Base-by-base conservation (phyloP, 495 filamentous ascomycete species). In the Podospora australis region DNA sequence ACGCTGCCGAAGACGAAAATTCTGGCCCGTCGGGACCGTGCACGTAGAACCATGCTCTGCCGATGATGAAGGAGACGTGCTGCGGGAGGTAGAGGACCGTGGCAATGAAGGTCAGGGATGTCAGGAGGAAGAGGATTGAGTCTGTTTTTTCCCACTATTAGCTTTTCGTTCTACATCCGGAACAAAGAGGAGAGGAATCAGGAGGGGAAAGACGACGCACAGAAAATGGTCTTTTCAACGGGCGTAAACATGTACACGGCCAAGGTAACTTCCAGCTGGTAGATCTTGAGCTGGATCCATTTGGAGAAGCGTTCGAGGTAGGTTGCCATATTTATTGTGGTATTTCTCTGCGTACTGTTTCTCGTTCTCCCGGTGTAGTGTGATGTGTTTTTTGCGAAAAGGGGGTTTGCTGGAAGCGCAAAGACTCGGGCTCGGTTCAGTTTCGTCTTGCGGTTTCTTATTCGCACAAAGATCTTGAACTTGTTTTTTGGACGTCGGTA, bases 1-100 rank as follows among this genome's bases (percentile, higher is more conserved):
- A 23, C 23, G 63, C 56, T 19, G 68, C 40, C 44, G 62, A 67
- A 44, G 65, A 54, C 26, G 56, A 58, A 25, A 63, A 60, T 46
- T 87, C 85, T 58, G n/a, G n/a, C n/a, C n/a, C n/a, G n/a, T n/a
- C n/a, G n/a, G n/a, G n/a, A n/a, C 90, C 88, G 49, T 79, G 82
- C 57, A 88, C 88, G 75, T 98, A 98, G 71, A 95, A 98, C 81
- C 88, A 95, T 22, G 89, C 79, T 59, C 91, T 83, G 57, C 77
- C 76, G 55, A 84, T 76, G 57, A 98, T 82, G 52, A 80, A 78
- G 53, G 79, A 70, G 57, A 97, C 65, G 65, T 97, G 92, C 50
- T 91, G 82, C 17, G 92, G 92, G 16, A 98, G 85, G 72, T 98
- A 98, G 50, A 97, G 79, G 35, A 85, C 84, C 54, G 80, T 80